Base-by-base conservation (phyloP, 208 protist species). In the Trypanosomatidae sp. region DNA sequence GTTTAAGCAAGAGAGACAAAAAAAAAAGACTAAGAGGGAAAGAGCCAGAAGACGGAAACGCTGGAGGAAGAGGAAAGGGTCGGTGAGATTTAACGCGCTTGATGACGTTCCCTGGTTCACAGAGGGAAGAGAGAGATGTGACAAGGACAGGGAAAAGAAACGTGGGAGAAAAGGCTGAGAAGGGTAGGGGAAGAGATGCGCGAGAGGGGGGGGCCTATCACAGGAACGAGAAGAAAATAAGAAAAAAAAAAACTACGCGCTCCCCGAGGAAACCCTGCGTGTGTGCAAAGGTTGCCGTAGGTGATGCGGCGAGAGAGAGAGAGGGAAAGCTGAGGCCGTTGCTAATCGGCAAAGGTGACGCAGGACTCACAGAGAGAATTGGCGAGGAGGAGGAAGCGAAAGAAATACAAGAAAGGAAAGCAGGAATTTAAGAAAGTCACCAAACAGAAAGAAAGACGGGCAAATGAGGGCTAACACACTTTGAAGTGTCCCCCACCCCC, bases 91-190 rank as follows among this genome's bases (percentile, higher is more conserved):
- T 28, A 59, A 59, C 25, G 25, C 33, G 25, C 8, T 25, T 7
- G 50, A 55, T 5, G n/a, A 13, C 58, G 58, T 62, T 43, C 58
- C 58, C 13, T 12, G 25, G 41, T 41, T 36, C 59, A 1, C 62
- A 50, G 41, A 30, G 25, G 39, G 41, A 50, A 15, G 28, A 25
- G 62, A 17, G 15, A 67, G 41, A n/a, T 33, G 22, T 28, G 44
- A 17, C 36, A 30, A 49, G 19, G 36, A 47, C 33, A 66, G 58
- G 10, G 50, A 66, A 62, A 73, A 53, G n/a, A 25, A n/a, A 73
- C 3, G 33, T 33, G 13, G 33, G n/a, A 41, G 13, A 5, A 17
- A 25, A 36, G 15, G 33, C 19, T 3, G 58, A 43, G 33, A 33
- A 9, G 8, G 33, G 58, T 25, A 36, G 28, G 25, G 28, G 13